Percentiles rank a stretch among this genome's conserved stretches.
phyloP scores from a whole-genome alignment of 176 grass and related monocot genomes.

The Olyra latifolia region DNA sequence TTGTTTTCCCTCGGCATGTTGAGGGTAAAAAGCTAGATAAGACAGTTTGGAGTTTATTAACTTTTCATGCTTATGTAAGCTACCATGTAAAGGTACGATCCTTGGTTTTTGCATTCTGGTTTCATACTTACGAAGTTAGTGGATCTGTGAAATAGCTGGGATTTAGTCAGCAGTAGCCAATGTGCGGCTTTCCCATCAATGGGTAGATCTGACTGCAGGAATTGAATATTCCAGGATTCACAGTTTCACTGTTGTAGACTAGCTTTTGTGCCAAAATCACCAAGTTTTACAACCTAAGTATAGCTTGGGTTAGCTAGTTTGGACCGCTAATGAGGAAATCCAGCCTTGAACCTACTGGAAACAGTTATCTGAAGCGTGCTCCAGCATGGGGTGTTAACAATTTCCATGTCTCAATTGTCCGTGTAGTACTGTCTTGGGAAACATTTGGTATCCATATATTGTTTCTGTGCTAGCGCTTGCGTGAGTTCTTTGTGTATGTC shows the following conservation, averaged over 20 bases:
- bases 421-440: neutral
- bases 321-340: neutral
- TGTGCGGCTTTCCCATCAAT: neutral
- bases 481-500: neutral
- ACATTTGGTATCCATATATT: constrained; percentile 12
- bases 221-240: neutral
- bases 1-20: constrained; percentile 87
- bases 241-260: neutral
- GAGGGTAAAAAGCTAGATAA: constrained; percentile 89
- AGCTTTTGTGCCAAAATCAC: neutral
- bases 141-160: neutral
- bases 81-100: constrained; percentile 90
- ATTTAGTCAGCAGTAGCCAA: constrained; percentile 4
- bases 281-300: constrained; percentile 6
- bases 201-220: neutral
- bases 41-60: constrained; percentile 98
- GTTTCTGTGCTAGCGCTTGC: neutral
- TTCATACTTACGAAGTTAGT: constrained; percentile 12
- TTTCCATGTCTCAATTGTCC: neutral
- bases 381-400: neutral
- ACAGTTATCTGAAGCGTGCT: neutral
- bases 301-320: neutral
- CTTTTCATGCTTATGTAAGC: constrained; percentile 99
- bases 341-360: neutral
- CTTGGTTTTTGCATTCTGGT: constrained; percentile 30